Conservation (phyloP, 345 rosid genomes). For the Lepidium sativum region DNA sequence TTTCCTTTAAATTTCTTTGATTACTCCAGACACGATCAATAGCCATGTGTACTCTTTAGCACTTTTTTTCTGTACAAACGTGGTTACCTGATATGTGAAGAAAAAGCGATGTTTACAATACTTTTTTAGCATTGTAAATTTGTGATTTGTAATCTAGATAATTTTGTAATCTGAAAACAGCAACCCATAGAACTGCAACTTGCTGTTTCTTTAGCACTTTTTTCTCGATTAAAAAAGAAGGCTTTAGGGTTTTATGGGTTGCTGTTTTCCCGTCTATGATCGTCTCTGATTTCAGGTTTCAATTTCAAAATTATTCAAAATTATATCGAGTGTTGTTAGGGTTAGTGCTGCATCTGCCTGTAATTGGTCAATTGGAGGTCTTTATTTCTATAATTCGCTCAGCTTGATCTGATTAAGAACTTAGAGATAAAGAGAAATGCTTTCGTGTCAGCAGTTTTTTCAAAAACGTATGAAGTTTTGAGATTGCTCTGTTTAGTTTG, state of each 20-base stretch:
- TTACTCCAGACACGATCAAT: too few species aligned
- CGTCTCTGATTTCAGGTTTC: slow-evolving; percentile 14
- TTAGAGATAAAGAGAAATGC: not conserved
- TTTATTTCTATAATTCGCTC: not conserved
- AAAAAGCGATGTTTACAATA: too few species aligned
- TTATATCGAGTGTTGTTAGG: not conserved
- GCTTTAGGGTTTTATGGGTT: not conserved
- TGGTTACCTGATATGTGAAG: too few species aligned
- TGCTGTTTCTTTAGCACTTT: not conserved
- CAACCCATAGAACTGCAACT: too few species aligned
- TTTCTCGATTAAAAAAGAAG: not conserved
- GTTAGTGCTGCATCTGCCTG: not conserved
- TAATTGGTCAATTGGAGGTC: not conserved
- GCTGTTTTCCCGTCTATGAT: not conserved
- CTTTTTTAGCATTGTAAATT: too few species aligned
- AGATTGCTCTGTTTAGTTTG: not conserved
- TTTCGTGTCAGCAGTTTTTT: not conserved
- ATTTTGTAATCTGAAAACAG: too few species aligned
- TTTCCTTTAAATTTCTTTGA: too few species aligned
- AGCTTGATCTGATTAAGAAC: not conserved
- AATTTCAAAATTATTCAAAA: not conserved
- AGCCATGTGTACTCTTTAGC: too few species aligned
- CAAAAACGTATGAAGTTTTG: not conserved
- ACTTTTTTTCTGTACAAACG: too few species aligned
- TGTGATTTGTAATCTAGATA: too few species aligned